Evolutionary conservation across 352 stramenopile species (phyloP), one percentile per base, ranked within the genome.

Genomic region (Paralagenidium karlingii): DNA sequence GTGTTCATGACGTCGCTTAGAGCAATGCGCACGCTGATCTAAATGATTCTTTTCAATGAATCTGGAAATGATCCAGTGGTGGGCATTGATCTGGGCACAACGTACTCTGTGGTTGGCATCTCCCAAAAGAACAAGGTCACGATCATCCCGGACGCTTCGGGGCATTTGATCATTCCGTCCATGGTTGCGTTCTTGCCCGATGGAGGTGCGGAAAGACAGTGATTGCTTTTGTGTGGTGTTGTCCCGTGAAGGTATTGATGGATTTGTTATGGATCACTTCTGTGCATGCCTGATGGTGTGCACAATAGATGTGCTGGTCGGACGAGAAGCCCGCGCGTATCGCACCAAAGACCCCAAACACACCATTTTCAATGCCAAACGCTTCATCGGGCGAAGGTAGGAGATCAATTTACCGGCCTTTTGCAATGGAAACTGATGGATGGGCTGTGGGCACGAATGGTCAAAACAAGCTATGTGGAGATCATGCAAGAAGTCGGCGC

Each of bases 301-400:
- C n/a, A n/a, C n/a, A n/a, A 38, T 22, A 80, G 63, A 53, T 20
- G 24, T 61, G 13, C 43, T 80, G 8, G 60, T 85, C 3, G 71
- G 71, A 8, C 61, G 63, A 15, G 34, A 53, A 8, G 71, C 71
- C 15, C 55, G 59, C 27, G 58, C 51, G 8, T 45, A 82, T 21
- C 56, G 61, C 22, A 77, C 57, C 1, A 57, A 40, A 6, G 68
- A 85, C 54, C 71, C 71, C 2, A 40, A 41, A 12, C 68, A 82
- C 42, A 81, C 71, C 13, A 68, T 85, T 31, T 82, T 79, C 45
- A 85, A 85, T 34, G 68, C 71, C 50, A 85, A 85, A 46, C 58
- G 71, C 22, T 85, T 82, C 49, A 81, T 85, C 42, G 71, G 71
- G 13, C 57, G 49, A 19, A 61, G 46, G 62, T 75, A 33, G 21